These are phyloP conservation scores for Solioccasus polychromus DNA, from an alignment of 768 basidiomycete species.

Conservation along the genomic window DNA sequence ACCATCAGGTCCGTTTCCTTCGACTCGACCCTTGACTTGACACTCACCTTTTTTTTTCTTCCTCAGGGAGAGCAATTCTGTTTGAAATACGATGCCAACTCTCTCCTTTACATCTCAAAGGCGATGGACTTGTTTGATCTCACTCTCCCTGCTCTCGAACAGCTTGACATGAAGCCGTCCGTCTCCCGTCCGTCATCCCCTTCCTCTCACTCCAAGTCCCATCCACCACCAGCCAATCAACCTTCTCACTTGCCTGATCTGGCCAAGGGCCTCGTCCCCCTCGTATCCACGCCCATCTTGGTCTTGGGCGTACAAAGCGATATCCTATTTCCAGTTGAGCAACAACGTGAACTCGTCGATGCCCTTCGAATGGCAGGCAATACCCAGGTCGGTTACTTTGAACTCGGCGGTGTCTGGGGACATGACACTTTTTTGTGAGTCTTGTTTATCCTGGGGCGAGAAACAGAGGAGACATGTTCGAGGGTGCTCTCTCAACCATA, in stretches of 20 bases:
- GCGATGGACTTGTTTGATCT: slow-evolving; percentile 99
- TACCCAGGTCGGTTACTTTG: slow-evolving; percentile 87
- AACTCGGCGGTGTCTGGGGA: slow-evolving; percentile 98
- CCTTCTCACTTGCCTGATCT: slow-evolving; percentile 75
- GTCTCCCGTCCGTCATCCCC: slow-evolving; percentile 18
- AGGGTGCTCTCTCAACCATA: background rate
- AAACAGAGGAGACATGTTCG: background rate
- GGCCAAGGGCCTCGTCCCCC: slow-evolving; percentile 71
- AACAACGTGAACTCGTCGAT: slow-evolving; percentile 92
- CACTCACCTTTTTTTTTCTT: slow-evolving; percentile 6
- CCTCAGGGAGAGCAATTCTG: slow-evolving; percentile 92
- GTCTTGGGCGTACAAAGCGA: slow-evolving; percentile 96
- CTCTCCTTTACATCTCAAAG: slow-evolving; percentile 96
- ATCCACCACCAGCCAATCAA: slow-evolving; percentile 69
- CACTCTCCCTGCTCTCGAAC: slow-evolving; percentile 70
- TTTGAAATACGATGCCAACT: slow-evolving; percentile 98
- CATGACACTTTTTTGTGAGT: slow-evolving; percentile 95
- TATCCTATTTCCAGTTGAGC: slow-evolving; percentile 94
- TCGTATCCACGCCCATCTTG: slow-evolving; percentile 74
- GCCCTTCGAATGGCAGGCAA: slow-evolving; percentile 91
- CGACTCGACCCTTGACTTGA: background rate
- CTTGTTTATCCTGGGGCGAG: background rate
- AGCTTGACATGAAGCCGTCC: slow-evolving; percentile 51
- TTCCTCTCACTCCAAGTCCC: slow-evolving; percentile 61
- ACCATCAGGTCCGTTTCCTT: slow-evolving; percentile 63